Base-by-base conservation (phyloP, 139 green algal genomes). In the Gonium pectorale region DNA sequence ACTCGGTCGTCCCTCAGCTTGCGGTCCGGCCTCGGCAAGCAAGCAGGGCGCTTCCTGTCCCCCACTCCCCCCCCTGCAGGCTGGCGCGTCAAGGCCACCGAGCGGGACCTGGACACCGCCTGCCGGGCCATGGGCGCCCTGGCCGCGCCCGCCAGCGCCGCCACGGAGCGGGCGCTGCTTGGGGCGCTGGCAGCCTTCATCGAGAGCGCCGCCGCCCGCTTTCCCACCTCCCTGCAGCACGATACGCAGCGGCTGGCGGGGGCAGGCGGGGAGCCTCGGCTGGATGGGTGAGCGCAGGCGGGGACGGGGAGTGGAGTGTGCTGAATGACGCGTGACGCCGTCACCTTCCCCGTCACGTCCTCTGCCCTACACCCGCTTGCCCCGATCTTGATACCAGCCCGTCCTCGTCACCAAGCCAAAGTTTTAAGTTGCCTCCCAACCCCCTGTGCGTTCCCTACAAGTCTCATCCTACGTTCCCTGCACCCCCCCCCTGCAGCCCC, bases 61-160 rank as follows among this genome's bases (percentile, higher is more conserved):
- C n/a, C n/a, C n/a, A n/a, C n/a, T 22, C 38, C 38, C 22, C 38
- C 67, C 0, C 40, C 40, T 1, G 0, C 41, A 88, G 88, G 84
- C n/a, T 92, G 88, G 85, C 67, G 81, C 38, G 24, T 88, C 37
- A 84, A 87, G 77, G 80, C 80, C 21, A 85, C 43, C 19, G 49
- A 41, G 13, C 27, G 2, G 19, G 84, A 89, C 38, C 60, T 88
- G 26, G 84, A 85, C 35, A 41, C 85, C 7, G 89, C 82, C 15
- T 89, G 86, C n/a, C 69, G 86, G 0, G 86, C 74, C 17, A 87
- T 92, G 88, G 90, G 86, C 15, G 49, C 78, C 19, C 81, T 93
- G 75, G 67, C 54, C 2, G 15, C 86, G 46, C 84, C 88, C 22
- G 52, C 31, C 46, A 84, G 46, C 2, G 46, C 54, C 4, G 62